Evolutionary conservation across 164 flowering plant species (phyloP).

Genomic region (Chimonanthus praecox): DNA sequence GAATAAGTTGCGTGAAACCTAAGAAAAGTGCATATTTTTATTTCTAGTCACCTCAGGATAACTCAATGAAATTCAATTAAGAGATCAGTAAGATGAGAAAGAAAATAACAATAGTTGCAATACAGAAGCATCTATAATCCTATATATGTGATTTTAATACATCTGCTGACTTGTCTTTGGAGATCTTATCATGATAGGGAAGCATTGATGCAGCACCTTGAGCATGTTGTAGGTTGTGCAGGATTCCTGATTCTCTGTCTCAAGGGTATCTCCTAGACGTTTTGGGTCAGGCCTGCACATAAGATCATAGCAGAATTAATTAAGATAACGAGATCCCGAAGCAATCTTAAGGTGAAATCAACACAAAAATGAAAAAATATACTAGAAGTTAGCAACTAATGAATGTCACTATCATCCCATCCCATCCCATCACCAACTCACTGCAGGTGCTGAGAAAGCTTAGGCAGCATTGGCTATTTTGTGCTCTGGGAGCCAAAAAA

Average conservation of each 20-base stretch:
- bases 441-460: neutral
- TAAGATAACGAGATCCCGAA: neutral
- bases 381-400: neutral
- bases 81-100: neutral
- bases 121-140: no score
- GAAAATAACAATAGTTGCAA: neutral
- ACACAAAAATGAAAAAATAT: neutral
- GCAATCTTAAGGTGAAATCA: neutral
- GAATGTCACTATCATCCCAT: neutral
- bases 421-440: neutral
- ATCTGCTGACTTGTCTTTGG: neutral
- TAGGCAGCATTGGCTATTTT: neutral
- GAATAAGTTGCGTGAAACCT: constrained; percentile 84
- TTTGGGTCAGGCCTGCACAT: constrained; percentile 70
- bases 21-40: neutral
- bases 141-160: no score
- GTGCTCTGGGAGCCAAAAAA: neutral
- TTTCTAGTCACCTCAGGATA: neutral
- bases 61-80: neutral
- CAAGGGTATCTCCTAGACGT: constrained; percentile 55
- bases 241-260: constrained; percentile 80
- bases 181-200: neutral
- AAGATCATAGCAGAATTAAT: neutral
- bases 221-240: constrained; percentile 97
- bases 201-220: constrained; percentile 42